Percentiles rank a stretch among this genome's conserved stretches.
These are phyloP conservation scores for Cinnamomum chago DNA, from an alignment of 164 flowering plant species.

Conservation along the genomic window DNA sequence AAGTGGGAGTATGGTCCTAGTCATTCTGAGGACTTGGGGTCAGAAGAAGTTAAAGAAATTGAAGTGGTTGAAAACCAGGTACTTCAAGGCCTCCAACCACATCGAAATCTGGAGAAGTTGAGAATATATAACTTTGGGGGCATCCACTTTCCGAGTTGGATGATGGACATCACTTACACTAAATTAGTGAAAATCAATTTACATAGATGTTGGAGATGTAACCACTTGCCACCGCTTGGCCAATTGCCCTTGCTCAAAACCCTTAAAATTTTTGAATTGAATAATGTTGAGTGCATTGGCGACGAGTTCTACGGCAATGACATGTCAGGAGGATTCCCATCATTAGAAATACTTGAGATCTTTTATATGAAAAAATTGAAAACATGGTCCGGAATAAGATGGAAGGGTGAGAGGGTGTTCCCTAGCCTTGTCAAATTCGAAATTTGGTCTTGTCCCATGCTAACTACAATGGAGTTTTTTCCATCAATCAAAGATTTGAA, in stretches of 20 bases:
- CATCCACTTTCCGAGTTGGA: constrained; percentile 21
- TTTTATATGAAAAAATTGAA: constrained; percentile 6
- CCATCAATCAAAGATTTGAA: neutral
- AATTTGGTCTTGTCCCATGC: neutral
- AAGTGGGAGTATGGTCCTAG: neutral
- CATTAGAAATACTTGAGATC: constrained; percentile 6
- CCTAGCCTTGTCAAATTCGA: neutral
- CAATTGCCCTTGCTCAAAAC: constrained; percentile 16
- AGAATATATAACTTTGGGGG: constrained; percentile 17
- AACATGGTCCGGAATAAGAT: neutral
- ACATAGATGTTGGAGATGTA: constrained; percentile 14
- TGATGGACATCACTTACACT: neutral
- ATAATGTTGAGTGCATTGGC: neutral
- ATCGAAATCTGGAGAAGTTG: constrained; percentile 13
- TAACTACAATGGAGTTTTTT: neutral
- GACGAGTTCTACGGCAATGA: neutral
- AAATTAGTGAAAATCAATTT: neutral
- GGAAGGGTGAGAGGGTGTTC: neutral
- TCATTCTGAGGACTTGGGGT: neutral
- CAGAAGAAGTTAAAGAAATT: neutral
- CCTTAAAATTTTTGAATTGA: constrained; percentile 9
- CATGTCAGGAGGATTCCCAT: neutral
- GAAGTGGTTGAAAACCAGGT: no score
- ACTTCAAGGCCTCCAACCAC: constrained; percentile 22
- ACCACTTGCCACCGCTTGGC: constrained; percentile 17